A percentile compares a stretch with the other conserved stretches of the same genome.
Evolutionary conservation across 202 grass and related monocot species (phyloP).

Genomic region (Schoenoplectus tabernaemontani): DNA sequence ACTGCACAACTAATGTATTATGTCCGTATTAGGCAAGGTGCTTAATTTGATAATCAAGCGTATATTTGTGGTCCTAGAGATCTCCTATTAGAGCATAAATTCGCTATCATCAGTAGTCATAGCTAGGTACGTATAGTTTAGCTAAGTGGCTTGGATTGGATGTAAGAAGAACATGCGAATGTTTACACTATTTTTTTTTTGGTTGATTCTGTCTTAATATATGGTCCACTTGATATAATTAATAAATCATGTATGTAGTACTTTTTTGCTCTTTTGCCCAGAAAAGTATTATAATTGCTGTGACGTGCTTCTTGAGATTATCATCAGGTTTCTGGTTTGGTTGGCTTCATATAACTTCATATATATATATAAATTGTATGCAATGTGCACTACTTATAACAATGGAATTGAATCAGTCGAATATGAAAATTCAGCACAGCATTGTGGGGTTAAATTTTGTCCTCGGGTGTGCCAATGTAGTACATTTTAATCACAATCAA

Average conservation of each 20-base stretch:
- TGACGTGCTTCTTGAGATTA: background rate
- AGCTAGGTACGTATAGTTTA: background rate
- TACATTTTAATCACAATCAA: too few relatives aligned
- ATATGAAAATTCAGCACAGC: too few relatives aligned
- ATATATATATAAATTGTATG: background rate
- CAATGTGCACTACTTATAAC: too few relatives aligned
- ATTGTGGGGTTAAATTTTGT: too few relatives aligned
- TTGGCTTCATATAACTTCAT: background rate
- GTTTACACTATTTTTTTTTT: background rate
- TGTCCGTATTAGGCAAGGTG: slow-evolving; percentile 2
- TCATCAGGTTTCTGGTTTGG: background rate
- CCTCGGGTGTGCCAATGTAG: too few relatives aligned
- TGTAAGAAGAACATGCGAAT: background rate
- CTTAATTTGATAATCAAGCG: background rate
- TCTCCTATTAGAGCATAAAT: background rate
- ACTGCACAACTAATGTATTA: slow-evolving; percentile 9
- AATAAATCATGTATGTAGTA: background rate
- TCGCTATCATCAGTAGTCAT: background rate
- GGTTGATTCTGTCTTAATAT: background rate
- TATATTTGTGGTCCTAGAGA: slow-evolving; percentile 18
- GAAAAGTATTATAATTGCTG: background rate
- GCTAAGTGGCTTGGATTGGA: background rate
- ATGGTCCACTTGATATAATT: background rate
- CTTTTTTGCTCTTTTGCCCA: background rate
- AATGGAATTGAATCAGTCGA: too few relatives aligned